Evolutionary conservation across 306 rosid genomes (phyloP).

Genomic region (Lathyrus aphaca): DNA sequence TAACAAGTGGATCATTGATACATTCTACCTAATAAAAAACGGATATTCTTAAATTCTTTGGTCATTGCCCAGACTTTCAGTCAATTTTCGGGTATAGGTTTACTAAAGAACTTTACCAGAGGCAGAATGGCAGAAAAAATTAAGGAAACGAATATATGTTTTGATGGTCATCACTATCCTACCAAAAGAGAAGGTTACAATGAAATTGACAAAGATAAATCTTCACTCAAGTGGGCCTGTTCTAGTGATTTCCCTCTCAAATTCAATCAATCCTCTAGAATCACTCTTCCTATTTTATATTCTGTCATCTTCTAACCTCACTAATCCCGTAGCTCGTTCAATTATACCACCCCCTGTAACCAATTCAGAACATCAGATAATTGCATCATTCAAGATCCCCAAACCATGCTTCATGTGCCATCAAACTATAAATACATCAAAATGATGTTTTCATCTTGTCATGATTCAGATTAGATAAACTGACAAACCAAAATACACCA

Average conservation of each 20-base stretch:
- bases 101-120: background rate
- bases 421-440: background rate
- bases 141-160: background rate
- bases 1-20: background rate
- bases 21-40: background rate
- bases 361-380: conserved; percentile 7
- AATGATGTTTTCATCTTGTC: background rate
- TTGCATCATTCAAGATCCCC: conserved; percentile 21
- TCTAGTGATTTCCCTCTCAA: conserved; percentile 1
- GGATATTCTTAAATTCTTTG: background rate
- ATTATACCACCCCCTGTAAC: background rate
- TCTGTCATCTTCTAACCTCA: background rate
- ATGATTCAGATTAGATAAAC: background rate
- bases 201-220: background rate
- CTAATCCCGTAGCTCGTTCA: background rate
- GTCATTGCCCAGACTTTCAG: background rate
- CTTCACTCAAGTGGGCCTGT: background rate
- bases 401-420: conserved; percentile 30
- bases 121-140: background rate
- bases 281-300: background rate
- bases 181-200: too few species aligned
- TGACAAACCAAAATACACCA: background rate
- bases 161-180: background rate
- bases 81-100: background rate
- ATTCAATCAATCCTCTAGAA: background rate